A percentile compares a stretch with the other conserved stretches of the same genome.
These are phyloP conservation scores for Fragaria iinumae DNA, from an alignment of 306 rosid species.

Conservation along the genomic window DNA sequence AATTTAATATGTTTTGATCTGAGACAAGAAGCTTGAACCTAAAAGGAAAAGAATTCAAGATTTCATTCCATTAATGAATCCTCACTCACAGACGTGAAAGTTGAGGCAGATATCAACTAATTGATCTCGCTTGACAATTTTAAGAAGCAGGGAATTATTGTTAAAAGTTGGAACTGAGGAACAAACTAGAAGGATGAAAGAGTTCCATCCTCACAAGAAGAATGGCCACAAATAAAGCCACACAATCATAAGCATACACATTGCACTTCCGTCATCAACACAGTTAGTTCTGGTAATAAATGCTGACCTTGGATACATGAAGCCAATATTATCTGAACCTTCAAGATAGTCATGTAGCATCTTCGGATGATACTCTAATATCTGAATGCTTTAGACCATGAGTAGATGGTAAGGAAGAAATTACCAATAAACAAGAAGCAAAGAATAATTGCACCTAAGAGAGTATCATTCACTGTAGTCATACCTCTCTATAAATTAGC, in stretches of 20 bases:
- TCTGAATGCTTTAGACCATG: constrained; percentile 36
- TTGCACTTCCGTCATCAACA: neutral
- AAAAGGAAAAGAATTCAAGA: neutral
- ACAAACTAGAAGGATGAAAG: neutral
- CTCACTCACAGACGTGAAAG: neutral
- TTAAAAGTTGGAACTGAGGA: neutral
- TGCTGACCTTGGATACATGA: constrained; percentile 68
- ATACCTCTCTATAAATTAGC: constrained; percentile 68
- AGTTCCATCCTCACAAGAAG: neutral
- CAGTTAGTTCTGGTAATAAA: neutral
- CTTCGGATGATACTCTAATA: constrained; percentile 71
- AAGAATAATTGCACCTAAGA: constrained; percentile 4
- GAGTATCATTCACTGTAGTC: constrained; percentile 11
- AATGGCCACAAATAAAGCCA: neutral
- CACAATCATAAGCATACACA: neutral
- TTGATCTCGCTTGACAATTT: neutral
- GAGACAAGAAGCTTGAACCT: neutral
- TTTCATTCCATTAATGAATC: neutral
- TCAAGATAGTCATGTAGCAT: constrained; percentile 58
- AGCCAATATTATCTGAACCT: constrained; percentile 47
- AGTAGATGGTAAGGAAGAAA: constrained; percentile 14
- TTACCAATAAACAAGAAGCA: constrained; percentile 10
- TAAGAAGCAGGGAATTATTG: neutral
- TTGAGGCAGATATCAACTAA: neutral
- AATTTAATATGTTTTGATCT: neutral